Conservation (phyloP, 2,329 filamentous ascomycete genomes). For the Colletotrichum tanaceti region DNA sequence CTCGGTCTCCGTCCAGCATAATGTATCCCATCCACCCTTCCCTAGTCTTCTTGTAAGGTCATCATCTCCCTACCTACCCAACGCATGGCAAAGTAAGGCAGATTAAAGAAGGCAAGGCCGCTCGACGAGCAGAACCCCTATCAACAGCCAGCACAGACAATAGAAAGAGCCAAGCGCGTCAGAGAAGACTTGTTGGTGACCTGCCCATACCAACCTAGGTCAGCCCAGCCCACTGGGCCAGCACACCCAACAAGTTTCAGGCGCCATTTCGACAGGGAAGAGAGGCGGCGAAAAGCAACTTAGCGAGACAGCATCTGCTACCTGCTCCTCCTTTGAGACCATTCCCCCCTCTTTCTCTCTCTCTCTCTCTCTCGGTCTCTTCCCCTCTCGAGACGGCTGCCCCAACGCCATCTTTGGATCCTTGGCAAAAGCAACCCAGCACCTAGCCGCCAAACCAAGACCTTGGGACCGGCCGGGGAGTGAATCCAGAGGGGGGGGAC, state of each 20-base stretch:
- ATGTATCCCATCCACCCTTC: conserved; percentile 7
- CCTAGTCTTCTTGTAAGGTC: conserved; percentile 11
- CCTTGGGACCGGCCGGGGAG: conserved; percentile 33
- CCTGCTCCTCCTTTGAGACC: conserved; percentile 32
- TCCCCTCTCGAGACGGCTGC: conserved; percentile 16
- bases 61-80: conserved; percentile 1
- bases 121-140: conserved; percentile 6
- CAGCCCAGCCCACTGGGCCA: conserved; percentile 35
- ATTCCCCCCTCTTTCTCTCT: neutral
- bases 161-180: neutral
- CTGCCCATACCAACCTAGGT: neutral
- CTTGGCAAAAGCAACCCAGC: conserved; percentile 34
- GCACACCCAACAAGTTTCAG: conserved; percentile 32
- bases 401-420: conserved; percentile 36
- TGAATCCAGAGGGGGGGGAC: too few relatives aligned
- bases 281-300: conserved; percentile 16
- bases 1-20: neutral
- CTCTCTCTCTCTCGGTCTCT: neutral
- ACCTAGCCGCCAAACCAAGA: conserved; percentile 32
- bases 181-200: neutral
- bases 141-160: conserved; percentile 24
- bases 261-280: conserved; percentile 36
- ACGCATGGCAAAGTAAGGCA: conserved; percentile 7
- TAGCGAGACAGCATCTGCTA: conserved; percentile 23
- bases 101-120: neutral